phyloP scores from a whole-genome alignment of 2,329 filamentous ascomycete species.

The Cercospora zeae-maydis region DNA sequence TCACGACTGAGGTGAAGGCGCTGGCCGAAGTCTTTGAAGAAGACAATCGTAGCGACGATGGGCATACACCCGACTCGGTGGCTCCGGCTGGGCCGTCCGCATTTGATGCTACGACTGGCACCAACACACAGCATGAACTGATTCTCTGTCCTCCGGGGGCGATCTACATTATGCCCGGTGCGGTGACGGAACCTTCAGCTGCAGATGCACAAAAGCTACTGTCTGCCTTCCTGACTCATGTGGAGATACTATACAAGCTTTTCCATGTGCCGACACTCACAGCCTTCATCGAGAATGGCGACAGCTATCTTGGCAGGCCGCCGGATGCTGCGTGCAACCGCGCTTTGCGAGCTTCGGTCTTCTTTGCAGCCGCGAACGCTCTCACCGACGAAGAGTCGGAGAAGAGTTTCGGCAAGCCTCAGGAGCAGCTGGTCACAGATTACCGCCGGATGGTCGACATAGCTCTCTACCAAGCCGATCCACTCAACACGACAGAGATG shows the following conservation, averaged over 20 bases:
- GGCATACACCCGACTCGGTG: slow-evolving; percentile 19
- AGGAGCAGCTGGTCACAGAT: slow-evolving; percentile 24
- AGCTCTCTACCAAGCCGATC: slow-evolving; percentile 32
- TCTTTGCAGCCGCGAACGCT: slow-evolving; percentile 34
- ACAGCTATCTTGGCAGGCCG: slow-evolving; percentile 28
- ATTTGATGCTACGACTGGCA: slow-evolving; percentile 5
- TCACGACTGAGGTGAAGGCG: slow-evolving; percentile 34
- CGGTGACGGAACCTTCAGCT: slow-evolving; percentile 27
- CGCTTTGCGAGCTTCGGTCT: slow-evolving; percentile 32
- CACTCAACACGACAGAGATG: slow-evolving; percentile 33
- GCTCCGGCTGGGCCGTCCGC: slow-evolving; percentile 13
- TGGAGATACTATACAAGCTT: slow-evolving; percentile 32
- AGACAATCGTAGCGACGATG: slow-evolving; percentile 21
- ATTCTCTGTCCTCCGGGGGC: slow-evolving; percentile 33
- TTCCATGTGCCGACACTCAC: slow-evolving; percentile 31
- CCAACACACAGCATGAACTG: slow-evolving; percentile 28
- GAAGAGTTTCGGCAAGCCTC: slow-evolving; percentile 19
- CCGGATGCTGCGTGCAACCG: slow-evolving; percentile 25
- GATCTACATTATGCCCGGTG: slow-evolving; percentile 36
- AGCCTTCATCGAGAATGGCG: slow-evolving; percentile 25
- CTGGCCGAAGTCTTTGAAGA: slow-evolving; percentile 35
- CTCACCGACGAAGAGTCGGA: slow-evolving; percentile 33
- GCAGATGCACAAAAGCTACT: slow-evolving; percentile 22
- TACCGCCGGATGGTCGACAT: slow-evolving; percentile 32
- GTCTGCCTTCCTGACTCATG: slow-evolving; percentile 27